Base-by-base conservation (phyloP, 192 early-diverging fungal species). In the Coemansia sp. region DNA sequence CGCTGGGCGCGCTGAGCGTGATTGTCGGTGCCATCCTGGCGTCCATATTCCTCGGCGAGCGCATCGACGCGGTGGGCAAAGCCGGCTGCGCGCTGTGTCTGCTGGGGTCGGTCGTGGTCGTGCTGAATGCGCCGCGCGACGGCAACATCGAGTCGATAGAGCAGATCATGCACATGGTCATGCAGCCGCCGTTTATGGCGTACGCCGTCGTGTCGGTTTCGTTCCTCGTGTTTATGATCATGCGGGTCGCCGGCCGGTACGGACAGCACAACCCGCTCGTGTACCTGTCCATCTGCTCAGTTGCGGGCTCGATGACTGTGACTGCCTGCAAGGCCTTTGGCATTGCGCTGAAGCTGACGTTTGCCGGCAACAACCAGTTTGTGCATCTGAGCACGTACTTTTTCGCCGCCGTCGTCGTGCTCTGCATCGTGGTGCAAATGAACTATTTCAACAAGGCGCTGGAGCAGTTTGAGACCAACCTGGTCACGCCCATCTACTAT, bases 361-460 rank as follows among this genome's bases (percentile, higher is more conserved):
- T 95, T 86, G 87, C 91, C 6, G 93, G 94, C 46, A 83, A 89
- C 63, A 98, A 93, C 77, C 94, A 98, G 80, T 86, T 98, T 48
- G 84, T 86, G 22, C 89, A 96, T 58, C 80, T 90, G 7, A 93
- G 92, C 43, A 95, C 94, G 7, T 98, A 92, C 61, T 82, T 92
- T 19, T 95, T 98, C 74, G 87, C 85, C 18, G 71, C 88, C 28
- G 83, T 91, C 23, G 91, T 94, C 23, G 75, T 73, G 4, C 69
- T 88, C 3, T 94, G 91, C 66, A 94, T 93, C 53, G 76, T 96
- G n/a, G 88, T 89, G 28, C 95, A 98, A 81, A 92, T 96, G 87
- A 98, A 98, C 74, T 98, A 96, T 74, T 94, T 98, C 59, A 98
- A 98, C 83, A 98, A 96, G 81, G 93, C 95, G 18, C 77, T 98